Evolutionary conservation across 805 yeast species (phyloP).

Genomic region (Barnettozyma pratensis): DNA sequence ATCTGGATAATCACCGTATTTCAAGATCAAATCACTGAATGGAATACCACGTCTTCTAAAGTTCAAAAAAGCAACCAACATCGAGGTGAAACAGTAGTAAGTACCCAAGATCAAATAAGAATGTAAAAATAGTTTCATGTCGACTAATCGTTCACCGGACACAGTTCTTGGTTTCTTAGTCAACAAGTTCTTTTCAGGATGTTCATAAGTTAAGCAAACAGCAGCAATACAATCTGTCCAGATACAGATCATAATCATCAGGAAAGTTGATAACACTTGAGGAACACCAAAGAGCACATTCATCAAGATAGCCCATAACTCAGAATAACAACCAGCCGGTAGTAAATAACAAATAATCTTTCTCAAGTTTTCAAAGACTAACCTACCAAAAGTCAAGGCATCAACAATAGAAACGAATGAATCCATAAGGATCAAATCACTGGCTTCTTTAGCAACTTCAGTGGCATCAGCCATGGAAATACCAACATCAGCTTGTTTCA

Average conservation of each 20-base stretch:
- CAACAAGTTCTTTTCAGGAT: conserved; percentile 38
- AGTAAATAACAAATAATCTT: conserved; percentile 42
- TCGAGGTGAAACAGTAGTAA: conserved; percentile 35
- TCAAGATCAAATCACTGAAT: conserved; percentile 31
- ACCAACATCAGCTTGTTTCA: conserved; percentile 79
- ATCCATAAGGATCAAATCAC: conserved; percentile 22
- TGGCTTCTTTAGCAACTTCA: conserved; percentile 24
- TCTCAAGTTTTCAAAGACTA: conserved; percentile 44
- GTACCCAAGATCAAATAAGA: conserved; percentile 40
- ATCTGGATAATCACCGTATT: conserved; percentile 30
- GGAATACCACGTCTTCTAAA: conserved; percentile 32
- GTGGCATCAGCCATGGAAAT: conserved; percentile 54
- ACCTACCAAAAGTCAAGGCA: conserved; percentile 38
- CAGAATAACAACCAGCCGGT: conserved; percentile 50
- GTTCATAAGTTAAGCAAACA: conserved; percentile 39
- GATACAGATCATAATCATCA: conserved; percentile 46
- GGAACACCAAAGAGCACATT: conserved; percentile 47
- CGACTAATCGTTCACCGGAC: conserved; percentile 37
- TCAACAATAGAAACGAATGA: conserved; percentile 29
- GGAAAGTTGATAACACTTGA: conserved; percentile 42
- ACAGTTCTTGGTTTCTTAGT: conserved; percentile 37
- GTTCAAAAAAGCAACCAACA: conserved; percentile 35
- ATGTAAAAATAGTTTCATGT: conserved; percentile 35
- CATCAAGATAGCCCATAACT: conserved; percentile 45
- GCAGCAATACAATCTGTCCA: conserved; percentile 44